These are phyloP conservation scores for Botryotinia narcissicola DNA, from an alignment of 2,329 filamentous ascomycete genomes.

Conservation along the genomic window DNA sequence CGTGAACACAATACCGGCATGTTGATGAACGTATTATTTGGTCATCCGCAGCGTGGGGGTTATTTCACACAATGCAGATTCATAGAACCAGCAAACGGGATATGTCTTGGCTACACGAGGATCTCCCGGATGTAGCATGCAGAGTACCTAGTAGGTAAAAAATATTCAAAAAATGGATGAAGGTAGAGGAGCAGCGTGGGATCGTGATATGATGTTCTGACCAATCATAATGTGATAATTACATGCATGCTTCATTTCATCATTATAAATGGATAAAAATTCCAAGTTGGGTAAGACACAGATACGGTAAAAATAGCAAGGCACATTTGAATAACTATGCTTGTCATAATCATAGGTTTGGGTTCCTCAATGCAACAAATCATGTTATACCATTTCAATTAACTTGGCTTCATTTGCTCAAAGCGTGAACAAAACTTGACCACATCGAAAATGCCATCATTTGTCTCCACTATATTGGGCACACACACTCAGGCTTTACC, in stretches of 20 bases:
- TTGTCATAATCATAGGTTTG: neutral
- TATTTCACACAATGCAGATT: neutral
- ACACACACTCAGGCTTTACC: neutral
- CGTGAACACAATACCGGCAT: neutral
- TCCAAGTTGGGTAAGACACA: neutral
- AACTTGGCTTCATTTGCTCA: neutral
- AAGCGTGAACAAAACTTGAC: neutral
- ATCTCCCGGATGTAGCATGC: conserved; percentile 4
- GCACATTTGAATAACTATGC: neutral
- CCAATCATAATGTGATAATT: neutral
- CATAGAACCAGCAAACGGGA: neutral
- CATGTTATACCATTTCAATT: neutral
- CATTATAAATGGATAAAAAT: conserved; percentile 2
- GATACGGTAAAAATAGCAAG: neutral
- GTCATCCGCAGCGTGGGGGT: conserved; percentile 2
- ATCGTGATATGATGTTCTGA: too few species aligned
- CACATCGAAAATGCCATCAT: neutral
- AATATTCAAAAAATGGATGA: neutral
- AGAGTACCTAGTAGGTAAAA: neutral
- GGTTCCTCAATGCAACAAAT: neutral
- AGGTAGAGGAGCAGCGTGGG: neutral
- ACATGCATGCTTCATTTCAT: conserved; percentile 6
- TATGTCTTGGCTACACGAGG: neutral
- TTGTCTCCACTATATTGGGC: neutral
- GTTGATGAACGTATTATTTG: neutral